Base-by-base conservation (phyloP, 1,284 basidiomycete species). In the Apiotrichum porosum region DNA sequence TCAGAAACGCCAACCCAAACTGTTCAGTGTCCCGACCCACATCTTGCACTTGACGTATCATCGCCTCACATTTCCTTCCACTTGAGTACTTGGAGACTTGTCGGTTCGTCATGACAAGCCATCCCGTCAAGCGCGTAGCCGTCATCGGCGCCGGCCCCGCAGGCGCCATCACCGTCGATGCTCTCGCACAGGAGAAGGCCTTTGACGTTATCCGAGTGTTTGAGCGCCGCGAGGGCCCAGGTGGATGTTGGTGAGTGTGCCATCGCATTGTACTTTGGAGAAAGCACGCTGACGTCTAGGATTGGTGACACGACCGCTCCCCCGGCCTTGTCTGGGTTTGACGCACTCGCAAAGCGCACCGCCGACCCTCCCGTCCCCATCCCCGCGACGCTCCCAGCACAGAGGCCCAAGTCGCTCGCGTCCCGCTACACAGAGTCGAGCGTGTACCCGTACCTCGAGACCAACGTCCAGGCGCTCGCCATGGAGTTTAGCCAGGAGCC, bases 221-320 rank as follows among this genome's bases (percentile, higher is more conserved):
- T 43, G 77, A 79, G 52, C 70, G 77, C 13, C 76, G 79, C 45
- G 51, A 62, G 21, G 51, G 64, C 0, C 72, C 76, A 0, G 77
- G 77, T 8, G 78, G 78, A 5, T 76, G 76, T 41, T 79, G 78
- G 78, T 51, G 22, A 26, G 49, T 34, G 4, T 4, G 3, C 3
- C 32, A 23, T 2, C 12, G 9, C 10, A n/a, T n/a, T n/a, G n/a
- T n/a, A n/a, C n/a, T n/a, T n/a, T n/a, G n/a, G n/a, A n/a, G n/a
- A 24, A n/a, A 12, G 13, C 3, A 3, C 23, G n/a, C 37, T 17
- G 9, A 38, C 9, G 14, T 10, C n/a, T 22, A 46, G 49, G 49
- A 46, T 51, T 15, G 49, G 44, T 12, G 49, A 46, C 44, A 31
- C 8, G 19, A 3, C 21, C 3, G 33, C 38, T 1, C 49, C 49